Base-by-base conservation (phyloP, 192 early-diverging fungal genomes). In the Linderina pennispora region DNA sequence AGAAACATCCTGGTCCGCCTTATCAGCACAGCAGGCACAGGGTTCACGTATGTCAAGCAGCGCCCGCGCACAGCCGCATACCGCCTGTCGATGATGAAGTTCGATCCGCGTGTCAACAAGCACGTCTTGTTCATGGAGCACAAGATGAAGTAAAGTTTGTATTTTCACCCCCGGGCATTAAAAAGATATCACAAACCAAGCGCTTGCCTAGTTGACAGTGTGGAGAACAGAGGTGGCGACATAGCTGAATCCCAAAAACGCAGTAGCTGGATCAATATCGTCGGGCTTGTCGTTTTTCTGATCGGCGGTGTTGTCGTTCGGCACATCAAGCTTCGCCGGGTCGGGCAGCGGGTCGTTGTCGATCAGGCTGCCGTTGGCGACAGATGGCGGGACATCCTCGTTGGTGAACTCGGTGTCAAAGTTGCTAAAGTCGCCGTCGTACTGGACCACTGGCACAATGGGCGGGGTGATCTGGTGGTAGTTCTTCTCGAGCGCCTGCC, bases 41-140 rank as follows among this genome's bases (percentile, higher is more conserved):
- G 95, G 42, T 96, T 80, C 72, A 94, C 88, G 62, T 89, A 89
- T 58, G 88, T 86, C 6, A 89, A 82, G 42, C 71, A 82, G 41
- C 75, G 90, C 31, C 81, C 90, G 50, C 75, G 86, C 42, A 75
- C 86, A 21, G 76, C 83, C 21, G 61, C 68, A 2, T 80, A 86
- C 43, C 92, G 93, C 53, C 72, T 98, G 40, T 78, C 83, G 23
- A 79, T 91, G 55, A 90, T 90, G 83, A 98, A 98, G 78, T 89
- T 83, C 52, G 95, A 98, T 70, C 95, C 95, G 26, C 73, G 81
- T 48, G 88, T 87, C 33, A 90, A 89, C 60, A 79, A 84, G 58
- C 90, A 88, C 50, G 88, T 91, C 35, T 66, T 95, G 49, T 95
- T 95, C 70, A 80, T 59, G 23, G 92, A 95, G 55, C 81, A 85